Base-by-base conservation (phyloP, 2,329 filamentous ascomycete species). In the Verticillium isaacii region DNA sequence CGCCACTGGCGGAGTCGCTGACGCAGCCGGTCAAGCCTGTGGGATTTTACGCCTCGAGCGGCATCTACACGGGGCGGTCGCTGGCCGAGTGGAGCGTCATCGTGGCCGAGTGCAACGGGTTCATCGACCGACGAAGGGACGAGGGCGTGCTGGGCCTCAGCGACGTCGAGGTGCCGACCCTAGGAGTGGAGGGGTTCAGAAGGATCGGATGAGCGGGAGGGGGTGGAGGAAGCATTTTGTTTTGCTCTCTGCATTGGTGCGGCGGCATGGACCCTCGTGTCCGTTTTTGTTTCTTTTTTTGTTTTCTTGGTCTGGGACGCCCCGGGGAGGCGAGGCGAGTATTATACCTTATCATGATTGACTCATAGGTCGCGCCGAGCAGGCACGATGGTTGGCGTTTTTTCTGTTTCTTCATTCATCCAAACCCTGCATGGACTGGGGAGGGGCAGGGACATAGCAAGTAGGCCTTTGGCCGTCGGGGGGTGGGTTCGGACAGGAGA, bases 31-130 rank as follows among this genome's bases (percentile, higher is more conserved):
- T 76, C 37, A 76, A 81, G 65, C 85, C 84, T 0, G 70, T 68
- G 1, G 82, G 82, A 5, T 66, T 77, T 1, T 81, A 76, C 60
- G 73, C 74, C 15, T 74, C 76, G 56, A 80, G 80, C 32, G 77
- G 81, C 9, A 84, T 85, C 57, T 90, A 94, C 72, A 80, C 85
- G 3, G 91, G 91, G 1, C 82, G 90, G 23, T 88, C 91, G 0
- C 79, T 95, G 55, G 90, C 90, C 0, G 91, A 95, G 73, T 95
- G 91, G 91, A 81, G 82, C 23, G 78, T 91, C 19, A 84, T 94
- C 23, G 86, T 93, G 17, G 84, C 85, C 61, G 91, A 95, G 72
- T 92, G 88, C 77, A 92, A 93, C 75, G 91, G 87, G 69, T 95
- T 94, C 73, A 86, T 92, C 36, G 90, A 94, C 62, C 82, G 91